Evolutionary conservation across 352 stramenopile genomes (phyloP).

Genomic region (Phytophthora fragariae): DNA sequence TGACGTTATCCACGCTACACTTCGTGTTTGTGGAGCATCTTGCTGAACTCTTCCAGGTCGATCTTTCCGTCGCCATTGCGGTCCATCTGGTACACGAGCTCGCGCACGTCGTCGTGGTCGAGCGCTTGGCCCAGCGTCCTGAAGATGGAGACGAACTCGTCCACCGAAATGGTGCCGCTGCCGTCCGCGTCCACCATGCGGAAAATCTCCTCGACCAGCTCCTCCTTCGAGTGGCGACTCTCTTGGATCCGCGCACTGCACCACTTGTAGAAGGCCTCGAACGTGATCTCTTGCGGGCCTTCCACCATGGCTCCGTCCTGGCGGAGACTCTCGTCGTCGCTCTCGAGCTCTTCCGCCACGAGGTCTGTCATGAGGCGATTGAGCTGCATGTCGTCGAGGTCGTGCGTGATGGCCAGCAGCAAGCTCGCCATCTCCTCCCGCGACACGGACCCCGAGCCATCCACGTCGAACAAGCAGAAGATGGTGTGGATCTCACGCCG

Average conservation of each 20-base stretch:
- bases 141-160: constrained; percentile 81
- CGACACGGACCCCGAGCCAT: constrained; percentile 68
- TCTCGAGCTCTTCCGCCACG: constrained; percentile 41
- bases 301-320: constrained; percentile 21
- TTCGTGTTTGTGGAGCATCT: constrained; percentile 81
- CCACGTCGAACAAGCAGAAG: constrained; percentile 73
- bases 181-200: constrained; percentile 70
- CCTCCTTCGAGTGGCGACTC: constrained; percentile 57
- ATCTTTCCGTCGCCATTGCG: constrained; percentile 81
- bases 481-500: constrained; percentile 77
- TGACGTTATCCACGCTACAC: constrained; percentile 39
- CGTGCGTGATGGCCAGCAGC: constrained; percentile 67
- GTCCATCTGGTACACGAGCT: constrained; percentile 81
- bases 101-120: constrained; percentile 75
- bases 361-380: constrained; percentile 69
- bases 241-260: constrained; percentile 70
- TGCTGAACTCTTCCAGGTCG: constrained; percentile 73
- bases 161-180: constrained; percentile 72
- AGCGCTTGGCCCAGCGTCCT: constrained; percentile 73
- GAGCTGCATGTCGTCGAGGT: constrained; percentile 68
- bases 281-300: constrained; percentile 60
- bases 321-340: constrained; percentile 26
- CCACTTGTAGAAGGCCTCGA: constrained; percentile 80
- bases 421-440: constrained; percentile 68
- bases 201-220: constrained; percentile 77